Evolutionary conservation across 192 early-diverging fungal species (phyloP), one percentile per base, ranked within the genome.

Genomic region (Podila epicladia): DNA sequence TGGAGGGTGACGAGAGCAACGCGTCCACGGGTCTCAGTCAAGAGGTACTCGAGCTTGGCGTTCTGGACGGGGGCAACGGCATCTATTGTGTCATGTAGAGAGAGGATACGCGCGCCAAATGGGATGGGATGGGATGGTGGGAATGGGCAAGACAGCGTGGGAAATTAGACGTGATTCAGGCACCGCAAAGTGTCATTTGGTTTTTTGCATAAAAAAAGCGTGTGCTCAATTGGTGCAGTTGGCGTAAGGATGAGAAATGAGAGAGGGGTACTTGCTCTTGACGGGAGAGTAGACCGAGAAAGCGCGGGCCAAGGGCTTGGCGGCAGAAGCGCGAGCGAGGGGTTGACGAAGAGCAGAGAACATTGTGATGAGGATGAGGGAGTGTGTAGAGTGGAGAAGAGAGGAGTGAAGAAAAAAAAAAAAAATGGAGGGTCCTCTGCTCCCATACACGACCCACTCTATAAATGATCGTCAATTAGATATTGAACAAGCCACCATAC

Each of bases 1-100:
- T 98, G 91, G 61, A 98, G 91, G 0, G 94, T 95, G 53, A 98
- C 91, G 48, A 99, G 69, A 17, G 91, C 98, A 53, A 99, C 98
- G 64, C 90, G 89, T 51, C 91, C 93, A 67, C 90, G 89, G 31
- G 86, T 90, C 84, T 94, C 92, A 3, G 88, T 87, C 79, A 93
- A 77, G 70, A 95, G 71, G 62, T 69, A 80, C 71, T 80, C 77
- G 22, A 80, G 71, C 62, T 80, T 73, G 62, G 77, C 62, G 9
- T 71, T 67, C 35, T 70, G 62, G 19, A 71, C 58, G 28, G 77
- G 77, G 32, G 77, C 65, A 49, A 69, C 77, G 38, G 77, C 77
- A 33, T 80, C 77, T 80, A 69, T 58, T 67, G 19, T 11, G 32
- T 22, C 22, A 29, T 45, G n/a, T 6, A 28, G 12, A 61, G 58